phyloP scores from a whole-genome alignment of 1,139 yeast genomes.

The Suhomyces wounanorum region DNA sequence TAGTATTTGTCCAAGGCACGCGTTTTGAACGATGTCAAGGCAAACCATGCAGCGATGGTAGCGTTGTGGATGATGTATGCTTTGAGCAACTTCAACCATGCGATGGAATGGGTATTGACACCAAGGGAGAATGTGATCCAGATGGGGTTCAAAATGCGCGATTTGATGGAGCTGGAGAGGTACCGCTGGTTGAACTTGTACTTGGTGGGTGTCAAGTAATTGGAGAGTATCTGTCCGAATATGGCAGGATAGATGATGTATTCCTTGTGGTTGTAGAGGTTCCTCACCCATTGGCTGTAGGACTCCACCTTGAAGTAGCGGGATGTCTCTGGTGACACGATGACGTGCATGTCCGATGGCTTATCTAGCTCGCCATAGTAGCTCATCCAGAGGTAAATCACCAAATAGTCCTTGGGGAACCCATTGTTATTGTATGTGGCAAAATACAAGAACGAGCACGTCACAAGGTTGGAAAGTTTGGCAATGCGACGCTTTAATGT shows the following conservation, averaged over 20 bases:
- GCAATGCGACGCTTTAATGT: constrained; percentile 3
- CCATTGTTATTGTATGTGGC: constrained; percentile 31
- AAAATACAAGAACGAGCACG: constrained; percentile 31
- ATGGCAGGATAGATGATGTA: constrained; percentile 37
- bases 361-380: constrained; percentile 40
- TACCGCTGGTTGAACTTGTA: constrained; percentile 41
- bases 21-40: constrained; percentile 25
- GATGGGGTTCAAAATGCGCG: constrained; percentile 41
- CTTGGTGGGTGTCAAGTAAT: constrained; percentile 45
- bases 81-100: constrained; percentile 32
- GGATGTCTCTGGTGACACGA: constrained; percentile 32
- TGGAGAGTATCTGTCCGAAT: constrained; percentile 45
- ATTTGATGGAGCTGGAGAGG: constrained; percentile 36
- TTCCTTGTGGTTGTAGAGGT: constrained; percentile 37
- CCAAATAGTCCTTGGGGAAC: constrained; percentile 44
- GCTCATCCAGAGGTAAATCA: constrained; percentile 37
- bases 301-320: constrained; percentile 29
- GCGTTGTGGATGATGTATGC: constrained; percentile 34
- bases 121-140: constrained; percentile 46
- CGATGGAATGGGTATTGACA: constrained; percentile 26
- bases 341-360: constrained; percentile 34
- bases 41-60: constrained; percentile 19
- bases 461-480: constrained; percentile 31
- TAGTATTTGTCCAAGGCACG: constrained; percentile 32
- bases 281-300: constrained; percentile 22